Percentiles rank a stretch among this genome's conserved stretches.
Conservation (phyloP, 2,329 filamentous ascomycete species). For the Nemania bipapillata region DNA sequence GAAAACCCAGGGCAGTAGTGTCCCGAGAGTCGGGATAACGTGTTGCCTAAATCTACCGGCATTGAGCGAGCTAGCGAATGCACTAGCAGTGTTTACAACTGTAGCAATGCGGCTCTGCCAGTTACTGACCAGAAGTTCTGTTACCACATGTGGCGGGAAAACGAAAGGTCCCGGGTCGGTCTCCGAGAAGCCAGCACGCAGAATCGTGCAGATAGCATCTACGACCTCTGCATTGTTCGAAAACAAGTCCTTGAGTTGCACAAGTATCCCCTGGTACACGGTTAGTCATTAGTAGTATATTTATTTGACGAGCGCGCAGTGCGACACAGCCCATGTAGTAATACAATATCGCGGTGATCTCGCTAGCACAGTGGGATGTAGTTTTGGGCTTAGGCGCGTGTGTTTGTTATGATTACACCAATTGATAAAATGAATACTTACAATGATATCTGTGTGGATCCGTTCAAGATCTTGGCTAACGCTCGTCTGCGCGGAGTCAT, state of each 20-base stretch:
- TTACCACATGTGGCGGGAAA: slow-evolving; percentile 72
- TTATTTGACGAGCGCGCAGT: slow-evolving; percentile 57
- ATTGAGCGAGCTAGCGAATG: slow-evolving; percentile 71
- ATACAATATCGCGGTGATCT: neutral
- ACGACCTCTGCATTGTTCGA: slow-evolving; percentile 72
- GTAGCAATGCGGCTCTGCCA: slow-evolving; percentile 73
- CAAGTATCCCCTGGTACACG: slow-evolving; percentile 41
- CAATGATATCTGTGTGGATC: slow-evolving; percentile 62
- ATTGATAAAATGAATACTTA: slow-evolving; percentile 44
- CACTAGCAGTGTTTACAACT: slow-evolving; percentile 76
- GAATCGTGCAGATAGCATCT: slow-evolving; percentile 76
- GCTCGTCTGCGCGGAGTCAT: slow-evolving; percentile 18
- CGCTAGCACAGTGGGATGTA: neutral
- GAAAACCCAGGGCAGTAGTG: slow-evolving; percentile 70
- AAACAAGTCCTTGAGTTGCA: slow-evolving; percentile 63
- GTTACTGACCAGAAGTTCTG: slow-evolving; percentile 70
- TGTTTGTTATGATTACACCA: neutral
- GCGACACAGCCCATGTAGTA: neutral
- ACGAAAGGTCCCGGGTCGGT: slow-evolving; percentile 80
- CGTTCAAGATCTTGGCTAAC: slow-evolving; percentile 40
- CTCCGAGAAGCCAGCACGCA: slow-evolving; percentile 80
- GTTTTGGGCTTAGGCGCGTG: neutral
- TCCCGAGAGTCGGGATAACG: slow-evolving; percentile 61
- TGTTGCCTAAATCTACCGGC: slow-evolving; percentile 56
- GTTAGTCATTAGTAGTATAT: slow-evolving; percentile 62